Base-by-base conservation (phyloP, 2,329 filamentous ascomycete genomes). In the Torrubiella hemipterigena region DNA sequence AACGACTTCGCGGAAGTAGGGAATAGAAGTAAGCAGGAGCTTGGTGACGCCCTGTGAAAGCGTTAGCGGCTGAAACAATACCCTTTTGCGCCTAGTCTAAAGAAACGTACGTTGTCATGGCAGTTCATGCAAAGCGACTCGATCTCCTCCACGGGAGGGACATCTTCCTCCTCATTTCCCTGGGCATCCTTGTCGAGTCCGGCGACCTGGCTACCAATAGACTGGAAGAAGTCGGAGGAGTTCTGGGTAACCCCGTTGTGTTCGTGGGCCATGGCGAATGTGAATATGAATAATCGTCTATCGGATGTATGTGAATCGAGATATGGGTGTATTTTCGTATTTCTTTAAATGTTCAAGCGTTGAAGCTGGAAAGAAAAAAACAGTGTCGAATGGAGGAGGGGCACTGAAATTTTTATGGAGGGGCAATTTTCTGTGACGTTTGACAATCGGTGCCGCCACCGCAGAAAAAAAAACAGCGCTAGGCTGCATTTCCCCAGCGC, bases 1-100 rank as follows among this genome's bases (percentile, higher is more conserved):
- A 48, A 98, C 85, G 40, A 98, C 78, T 56, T 98, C 89, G 61
- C 86, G 85, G 67, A 98, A 98, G 68, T 85, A 96, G 12, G 91
- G 91, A 34, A 98, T 95, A 42, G 77, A 76, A 12, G 93, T 93
- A 33, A 98, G 75, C 26, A 98, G 75, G 15, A 98, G 72, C 36
- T 80, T 73, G 11, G 91, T 98, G 2, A 65, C 73, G 47, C 91
- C 91, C 82, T 93, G 23, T 9, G 29, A 4, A 18, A 22, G 28
- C 39, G 11, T 35, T 5, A 12, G n/a, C n/a, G n/a, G n/a, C n/a
- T n/a, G n/a, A n/a, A n/a, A n/a, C n/a, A n/a, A n/a, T n/a, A n/a
- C n/a, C n/a, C n/a, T n/a, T n/a, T n/a, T n/a, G n/a, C n/a, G n/a
- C n/a, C n/a, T n/a, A n/a, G n/a, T n/a, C n/a, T n/a, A n/a, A n/a